Evolutionary conservation across 225 moss, liverwort and hornwort species (phyloP).

Genomic region (Bryum argenteum): DNA sequence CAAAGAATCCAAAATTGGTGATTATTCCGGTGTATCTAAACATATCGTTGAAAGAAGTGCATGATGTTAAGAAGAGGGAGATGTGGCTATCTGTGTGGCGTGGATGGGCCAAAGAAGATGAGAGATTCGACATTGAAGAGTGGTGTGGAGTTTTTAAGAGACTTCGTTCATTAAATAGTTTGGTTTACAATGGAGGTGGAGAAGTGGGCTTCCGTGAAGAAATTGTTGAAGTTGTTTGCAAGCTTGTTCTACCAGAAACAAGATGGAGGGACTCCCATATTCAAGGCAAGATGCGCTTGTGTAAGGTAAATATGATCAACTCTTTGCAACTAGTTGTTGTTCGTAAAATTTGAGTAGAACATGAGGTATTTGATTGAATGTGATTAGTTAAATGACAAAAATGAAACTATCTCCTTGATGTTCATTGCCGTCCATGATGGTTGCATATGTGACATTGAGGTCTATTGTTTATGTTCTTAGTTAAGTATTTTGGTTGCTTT

Average conservation of each 20-base stretch:
- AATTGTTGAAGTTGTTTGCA: constrained; percentile 26
- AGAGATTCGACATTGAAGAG: background rate
- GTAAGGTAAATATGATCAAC: constrained; percentile 19
- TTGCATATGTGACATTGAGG: too few species aligned
- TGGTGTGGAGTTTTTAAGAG: constrained; percentile 15
- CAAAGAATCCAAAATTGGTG: background rate
- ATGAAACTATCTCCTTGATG: too few species aligned
- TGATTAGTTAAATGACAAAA: too few species aligned
- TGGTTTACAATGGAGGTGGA: constrained; percentile 3
- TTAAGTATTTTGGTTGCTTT: too few species aligned
- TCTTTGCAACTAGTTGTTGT: too few species aligned
- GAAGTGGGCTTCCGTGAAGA: constrained; percentile 27
- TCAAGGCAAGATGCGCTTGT: constrained; percentile 29
- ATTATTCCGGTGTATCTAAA: constrained; percentile 6
- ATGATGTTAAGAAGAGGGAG: background rate
- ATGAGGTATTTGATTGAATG: too few species aligned
- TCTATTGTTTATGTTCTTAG: too few species aligned
- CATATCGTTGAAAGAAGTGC: constrained; percentile 4
- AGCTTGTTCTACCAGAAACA: background rate
- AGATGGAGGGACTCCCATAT: constrained; percentile 34
- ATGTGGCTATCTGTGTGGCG: constrained; percentile 24
- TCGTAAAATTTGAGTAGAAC: too few species aligned
- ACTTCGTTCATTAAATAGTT: constrained; percentile 22
- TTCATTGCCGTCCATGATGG: too few species aligned
- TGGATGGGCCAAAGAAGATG: background rate